These are phyloP conservation scores for Phytophthora cryptogea DNA, from an alignment of 352 stramenopile genomes.

Conservation along the genomic window DNA sequence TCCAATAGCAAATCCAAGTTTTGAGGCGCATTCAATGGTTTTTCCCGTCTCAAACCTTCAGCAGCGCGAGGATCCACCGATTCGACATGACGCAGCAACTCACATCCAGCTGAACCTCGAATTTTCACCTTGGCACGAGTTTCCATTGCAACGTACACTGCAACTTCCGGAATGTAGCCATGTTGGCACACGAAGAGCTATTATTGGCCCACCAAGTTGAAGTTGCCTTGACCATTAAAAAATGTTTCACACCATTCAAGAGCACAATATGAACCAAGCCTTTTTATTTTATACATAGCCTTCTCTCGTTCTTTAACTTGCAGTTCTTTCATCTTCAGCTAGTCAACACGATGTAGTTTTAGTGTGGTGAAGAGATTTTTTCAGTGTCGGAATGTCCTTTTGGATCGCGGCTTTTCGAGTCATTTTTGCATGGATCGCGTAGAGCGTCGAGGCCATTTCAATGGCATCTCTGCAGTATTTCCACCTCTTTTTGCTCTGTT, in stretches of 20 bases:
- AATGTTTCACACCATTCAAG: background rate
- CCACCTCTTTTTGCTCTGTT: slow-evolving; percentile 7
- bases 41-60: slow-evolving; percentile 52
- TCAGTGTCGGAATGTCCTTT: background rate
- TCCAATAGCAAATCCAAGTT: slow-evolving; percentile 62
- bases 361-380: background rate
- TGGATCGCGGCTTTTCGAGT: slow-evolving; percentile 1
- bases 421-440: slow-evolving; percentile 1
- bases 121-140: slow-evolving; percentile 39
- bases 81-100: slow-evolving; percentile 48
- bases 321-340: too few relatives aligned
- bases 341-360: too few relatives aligned
- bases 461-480: slow-evolving; percentile 7
- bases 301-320: too few relatives aligned
- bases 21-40: slow-evolving; percentile 5
- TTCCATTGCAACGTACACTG: slow-evolving; percentile 25
- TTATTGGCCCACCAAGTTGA: slow-evolving; percentile 7
- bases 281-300: too few relatives aligned
- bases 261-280: too few relatives aligned
- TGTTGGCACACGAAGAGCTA: background rate
- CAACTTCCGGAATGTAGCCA: slow-evolving; percentile 2
- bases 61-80: slow-evolving; percentile 63
- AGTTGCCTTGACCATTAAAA: background rate
- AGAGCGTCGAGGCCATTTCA: background rate
- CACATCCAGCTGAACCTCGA: slow-evolving; percentile 45